Conservation (phyloP, 164 flowering plant species). For the Magnolia kwangsiensis region DNA sequence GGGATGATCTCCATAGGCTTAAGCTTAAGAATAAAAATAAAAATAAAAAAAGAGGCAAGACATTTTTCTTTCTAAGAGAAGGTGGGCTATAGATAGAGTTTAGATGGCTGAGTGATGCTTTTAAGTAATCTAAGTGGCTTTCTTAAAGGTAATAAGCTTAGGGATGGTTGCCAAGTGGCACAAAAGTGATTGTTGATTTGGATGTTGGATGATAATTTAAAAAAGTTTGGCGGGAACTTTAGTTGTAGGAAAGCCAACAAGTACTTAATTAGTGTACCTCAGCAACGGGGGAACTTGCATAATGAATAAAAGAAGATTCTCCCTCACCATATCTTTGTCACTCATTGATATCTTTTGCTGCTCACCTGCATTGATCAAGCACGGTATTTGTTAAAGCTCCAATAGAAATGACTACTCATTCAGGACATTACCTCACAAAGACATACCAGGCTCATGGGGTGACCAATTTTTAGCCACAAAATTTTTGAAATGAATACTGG, state of each 20-base stretch:
- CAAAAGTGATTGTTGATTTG: too few relatives aligned
- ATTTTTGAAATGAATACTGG: constrained; percentile 94
- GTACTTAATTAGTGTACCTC: constrained; percentile 45
- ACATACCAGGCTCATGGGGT: constrained; percentile 74
- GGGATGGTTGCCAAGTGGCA: too few relatives aligned
- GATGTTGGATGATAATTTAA: too few relatives aligned
- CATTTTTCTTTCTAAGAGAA: too few relatives aligned
- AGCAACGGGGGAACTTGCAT: constrained; percentile 74
- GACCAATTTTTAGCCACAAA: constrained; percentile 91
- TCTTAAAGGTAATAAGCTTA: too few relatives aligned
- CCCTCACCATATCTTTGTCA: constrained; percentile 80
- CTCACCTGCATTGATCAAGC: constrained; percentile 42
- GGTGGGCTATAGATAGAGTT: too few relatives aligned
- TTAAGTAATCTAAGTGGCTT: too few relatives aligned
- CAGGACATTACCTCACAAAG: not conserved
- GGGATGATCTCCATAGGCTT: too few relatives aligned
- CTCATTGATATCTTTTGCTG: constrained; percentile 53
- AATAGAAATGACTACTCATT: not conserved
- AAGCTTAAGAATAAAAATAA: too few relatives aligned
- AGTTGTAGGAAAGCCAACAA: not conserved
- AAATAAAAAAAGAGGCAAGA: too few relatives aligned
- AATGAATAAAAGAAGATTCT: constrained; percentile 70
- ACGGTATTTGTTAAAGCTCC: not conserved
- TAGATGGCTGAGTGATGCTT: too few relatives aligned
- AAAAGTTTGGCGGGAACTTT: too few relatives aligned